These are phyloP conservation scores for Aspergillus brasiliensis DNA, from an alignment of 2,329 filamentous ascomycete genomes.

Conservation along the genomic window DNA sequence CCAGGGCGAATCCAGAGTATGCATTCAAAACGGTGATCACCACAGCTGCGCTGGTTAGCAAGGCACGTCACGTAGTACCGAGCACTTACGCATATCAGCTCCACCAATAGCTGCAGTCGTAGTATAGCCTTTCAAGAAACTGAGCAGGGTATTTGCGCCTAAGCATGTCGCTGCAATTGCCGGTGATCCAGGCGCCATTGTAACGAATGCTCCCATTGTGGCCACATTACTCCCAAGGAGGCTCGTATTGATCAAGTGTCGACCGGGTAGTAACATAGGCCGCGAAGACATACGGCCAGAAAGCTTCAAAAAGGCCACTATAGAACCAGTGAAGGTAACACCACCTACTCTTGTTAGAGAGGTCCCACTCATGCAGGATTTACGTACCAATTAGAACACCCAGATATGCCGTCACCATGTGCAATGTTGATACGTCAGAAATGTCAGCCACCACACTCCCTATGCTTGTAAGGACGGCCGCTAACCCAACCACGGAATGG, in stretches of 20 bases:
- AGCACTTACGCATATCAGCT: slow-evolving; percentile 75
- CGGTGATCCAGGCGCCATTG: slow-evolving; percentile 78
- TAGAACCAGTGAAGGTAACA: slow-evolving; percentile 86
- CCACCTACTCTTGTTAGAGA: slow-evolving; percentile 50
- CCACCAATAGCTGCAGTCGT: slow-evolving; percentile 87
- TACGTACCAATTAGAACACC: slow-evolving; percentile 73
- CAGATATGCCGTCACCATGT: slow-evolving; percentile 82
- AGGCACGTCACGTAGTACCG: slow-evolving; percentile 16
- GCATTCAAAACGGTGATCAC: slow-evolving; percentile 90
- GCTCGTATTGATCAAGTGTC: slow-evolving; percentile 73
- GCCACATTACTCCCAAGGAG: slow-evolving; percentile 75
- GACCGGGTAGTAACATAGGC: slow-evolving; percentile 71
- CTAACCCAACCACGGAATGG: slow-evolving; percentile 86
- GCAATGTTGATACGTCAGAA: slow-evolving; percentile 70
- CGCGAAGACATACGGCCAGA: slow-evolving; percentile 79
- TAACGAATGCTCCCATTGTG: slow-evolving; percentile 81
- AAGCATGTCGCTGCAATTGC: slow-evolving; percentile 77
- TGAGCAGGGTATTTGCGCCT: slow-evolving; percentile 73
- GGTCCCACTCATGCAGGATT: not conserved
- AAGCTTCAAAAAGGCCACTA: slow-evolving; percentile 87
- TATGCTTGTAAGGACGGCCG: slow-evolving; percentile 84
- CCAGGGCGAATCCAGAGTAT: slow-evolving; percentile 86
- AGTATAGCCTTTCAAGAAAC: slow-evolving; percentile 83
- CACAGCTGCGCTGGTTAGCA: slow-evolving; percentile 56
- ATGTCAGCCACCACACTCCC: slow-evolving; percentile 80